Evolutionary conservation across 2,329 filamentous ascomycete genomes (phyloP).

Genomic region (Cladobotryum protrusum): DNA sequence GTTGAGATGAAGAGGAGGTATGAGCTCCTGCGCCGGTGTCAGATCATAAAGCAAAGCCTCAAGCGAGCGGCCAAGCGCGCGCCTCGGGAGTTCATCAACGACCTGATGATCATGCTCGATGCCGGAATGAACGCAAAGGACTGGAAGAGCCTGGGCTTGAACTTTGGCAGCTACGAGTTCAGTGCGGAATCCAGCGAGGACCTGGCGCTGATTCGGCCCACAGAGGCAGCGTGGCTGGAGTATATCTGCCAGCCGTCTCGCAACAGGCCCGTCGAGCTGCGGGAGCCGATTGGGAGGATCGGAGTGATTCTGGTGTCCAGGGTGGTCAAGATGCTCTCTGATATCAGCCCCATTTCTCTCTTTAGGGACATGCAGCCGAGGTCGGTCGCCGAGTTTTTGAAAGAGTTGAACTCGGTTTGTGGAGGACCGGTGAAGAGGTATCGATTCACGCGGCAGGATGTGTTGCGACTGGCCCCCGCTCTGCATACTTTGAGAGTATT

Average conservation of each 20-base stretch:
- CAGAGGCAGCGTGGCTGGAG: constrained; percentile 19
- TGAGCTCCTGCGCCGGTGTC: constrained; percentile 12
- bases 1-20: constrained; percentile 18
- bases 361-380: constrained; percentile 14
- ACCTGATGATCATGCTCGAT: constrained; percentile 8
- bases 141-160: neutral
- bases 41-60: constrained; percentile 13
- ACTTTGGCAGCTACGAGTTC: constrained; percentile 15
- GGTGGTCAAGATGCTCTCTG: constrained; percentile 18
- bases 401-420: constrained; percentile 19
- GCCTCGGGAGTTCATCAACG: constrained; percentile 15
- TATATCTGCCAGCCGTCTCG: constrained; percentile 17
- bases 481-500: constrained; percentile 5
- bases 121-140: constrained; percentile 10
- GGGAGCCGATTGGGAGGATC: constrained; percentile 1
- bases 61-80: constrained; percentile 12
- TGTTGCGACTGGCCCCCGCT: constrained; percentile 7
- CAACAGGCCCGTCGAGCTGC: constrained; percentile 1
- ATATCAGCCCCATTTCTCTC: constrained; percentile 12
- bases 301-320: constrained; percentile 18
- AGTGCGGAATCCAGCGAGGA: neutral
- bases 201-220: constrained; percentile 14
- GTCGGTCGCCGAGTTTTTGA: constrained; percentile 18
- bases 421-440: constrained; percentile 13
- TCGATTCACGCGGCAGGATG: constrained; percentile 19